Conservation (phyloP, 108 stramenopile species). For the Cylindrotheca closterium region DNA sequence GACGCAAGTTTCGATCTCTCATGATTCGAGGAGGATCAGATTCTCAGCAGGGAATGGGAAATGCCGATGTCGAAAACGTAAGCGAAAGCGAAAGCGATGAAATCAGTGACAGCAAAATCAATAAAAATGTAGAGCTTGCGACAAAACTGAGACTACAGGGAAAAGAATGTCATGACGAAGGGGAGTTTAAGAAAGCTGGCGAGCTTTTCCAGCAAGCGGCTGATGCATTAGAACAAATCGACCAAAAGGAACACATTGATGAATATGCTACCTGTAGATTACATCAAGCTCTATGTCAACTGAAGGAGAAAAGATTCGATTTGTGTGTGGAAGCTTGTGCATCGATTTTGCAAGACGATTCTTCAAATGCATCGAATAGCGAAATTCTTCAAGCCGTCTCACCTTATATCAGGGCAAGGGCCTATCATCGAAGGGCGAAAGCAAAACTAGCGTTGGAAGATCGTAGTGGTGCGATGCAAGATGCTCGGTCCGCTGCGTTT, state of each 20-base stretch:
- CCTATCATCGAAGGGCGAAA: conserved; percentile 80
- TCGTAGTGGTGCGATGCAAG: conserved; percentile 59
- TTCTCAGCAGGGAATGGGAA: neutral
- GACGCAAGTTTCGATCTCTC: too few relatives aligned
- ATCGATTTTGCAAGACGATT: conserved; percentile 42
- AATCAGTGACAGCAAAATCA: neutral
- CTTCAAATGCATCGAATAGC: conserved; percentile 7
- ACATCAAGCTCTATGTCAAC: conserved; percentile 82
- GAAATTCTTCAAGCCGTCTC: neutral
- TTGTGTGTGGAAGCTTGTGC: conserved; percentile 64
- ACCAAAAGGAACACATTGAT: conserved; percentile 16
- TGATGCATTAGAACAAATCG: conserved; percentile 20
- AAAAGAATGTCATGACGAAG: conserved; percentile 60
- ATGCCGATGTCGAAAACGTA: neutral
- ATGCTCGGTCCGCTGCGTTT: conserved; percentile 76
- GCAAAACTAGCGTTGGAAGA: conserved; percentile 67
- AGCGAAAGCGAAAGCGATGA: conserved; percentile 1
- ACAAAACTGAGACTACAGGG: conserved; percentile 45
- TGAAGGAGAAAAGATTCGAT: conserved; percentile 58
- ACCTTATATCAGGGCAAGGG: conserved; percentile 65
- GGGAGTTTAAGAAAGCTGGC: conserved; percentile 49
- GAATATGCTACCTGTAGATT: conserved; percentile 79
- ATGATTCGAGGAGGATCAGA: neutral
- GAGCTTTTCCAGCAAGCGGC: conserved; percentile 60
- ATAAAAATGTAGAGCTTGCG: conserved; percentile 15